Conservation (phyloP, 2,329 filamentous ascomycete genomes). For the Peltaster fructicola region DNA sequence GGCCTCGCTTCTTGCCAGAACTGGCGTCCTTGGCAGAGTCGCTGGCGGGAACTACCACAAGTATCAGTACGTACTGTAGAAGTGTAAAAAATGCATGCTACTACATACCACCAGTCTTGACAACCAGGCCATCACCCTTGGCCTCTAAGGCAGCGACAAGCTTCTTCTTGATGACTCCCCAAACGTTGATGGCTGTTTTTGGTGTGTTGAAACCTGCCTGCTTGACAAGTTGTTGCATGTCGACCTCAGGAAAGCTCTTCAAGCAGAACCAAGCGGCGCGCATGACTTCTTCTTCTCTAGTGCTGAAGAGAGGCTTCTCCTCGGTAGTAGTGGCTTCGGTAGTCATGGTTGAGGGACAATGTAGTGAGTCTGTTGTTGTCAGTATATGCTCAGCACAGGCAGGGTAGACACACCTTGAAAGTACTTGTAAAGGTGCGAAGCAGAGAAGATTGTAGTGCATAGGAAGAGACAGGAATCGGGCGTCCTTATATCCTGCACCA, state of each 20-base stretch:
- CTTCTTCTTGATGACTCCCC: conserved; percentile 20
- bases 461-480: too few species aligned
- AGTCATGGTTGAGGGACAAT: conserved; percentile 2
- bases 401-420: too few species aligned
- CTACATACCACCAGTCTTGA: background rate
- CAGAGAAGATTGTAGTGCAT: too few species aligned
- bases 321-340: conserved; percentile 3
- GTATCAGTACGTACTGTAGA: conserved; percentile 2
- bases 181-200: conserved; percentile 19
- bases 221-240: conserved; percentile 14
- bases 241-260: conserved; percentile 18
- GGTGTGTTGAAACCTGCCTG: conserved; percentile 14
- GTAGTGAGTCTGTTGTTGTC: too few species aligned
- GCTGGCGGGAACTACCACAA: conserved; percentile 2
- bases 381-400: too few species aligned
- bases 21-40: conserved; percentile 5
- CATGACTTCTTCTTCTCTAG: conserved; percentile 13
- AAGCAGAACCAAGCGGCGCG: conserved; percentile 16
- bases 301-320: conserved; percentile 10
- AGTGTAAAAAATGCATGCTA: conserved; percentile 1
- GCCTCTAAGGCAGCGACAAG: conserved; percentile 8
- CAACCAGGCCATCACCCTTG: conserved; percentile 5
- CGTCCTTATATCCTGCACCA: too few species aligned
- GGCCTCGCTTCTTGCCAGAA: conserved; percentile 13
- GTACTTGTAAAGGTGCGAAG: too few species aligned